Evolutionary conservation across 306 rosid species (phyloP).

Genomic region (Vigna angularis): DNA sequence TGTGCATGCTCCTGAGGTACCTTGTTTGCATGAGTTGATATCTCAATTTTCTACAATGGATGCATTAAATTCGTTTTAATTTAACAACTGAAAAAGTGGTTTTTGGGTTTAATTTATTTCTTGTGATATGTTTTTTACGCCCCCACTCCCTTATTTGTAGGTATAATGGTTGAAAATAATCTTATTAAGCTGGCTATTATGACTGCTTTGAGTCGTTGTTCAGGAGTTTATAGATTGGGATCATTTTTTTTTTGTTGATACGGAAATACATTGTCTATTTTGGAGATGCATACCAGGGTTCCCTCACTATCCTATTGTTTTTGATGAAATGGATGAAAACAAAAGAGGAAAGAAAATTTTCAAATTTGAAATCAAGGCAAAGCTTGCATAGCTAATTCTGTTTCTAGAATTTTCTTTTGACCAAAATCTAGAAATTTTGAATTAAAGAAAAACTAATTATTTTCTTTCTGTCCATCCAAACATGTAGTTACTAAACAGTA

Average conservation of each 20-base stretch:
- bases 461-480: slow-evolving; percentile 20
- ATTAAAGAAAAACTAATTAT: too few relatives aligned
- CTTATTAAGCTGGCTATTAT: slow-evolving; percentile 27
- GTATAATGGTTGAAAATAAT: slow-evolving; percentile 41
- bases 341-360: slow-evolving; percentile 13
- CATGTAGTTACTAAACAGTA: neutral
- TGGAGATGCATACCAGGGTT: slow-evolving; percentile 19
- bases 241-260: slow-evolving; percentile 51
- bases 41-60: neutral
- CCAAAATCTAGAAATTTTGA: neutral
- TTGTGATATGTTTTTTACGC: too few relatives aligned
- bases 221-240: slow-evolving; percentile 45
- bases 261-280: slow-evolving; percentile 37
- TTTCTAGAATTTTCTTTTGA: slow-evolving; percentile 16
- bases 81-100: slow-evolving; percentile 1
- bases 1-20: slow-evolving; percentile 19
- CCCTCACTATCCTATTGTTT: neutral
- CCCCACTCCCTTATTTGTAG: neutral
- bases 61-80: slow-evolving; percentile 21
- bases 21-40: slow-evolving; percentile 34
- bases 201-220: slow-evolving; percentile 34
- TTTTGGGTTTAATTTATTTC: too few relatives aligned
- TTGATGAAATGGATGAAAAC: slow-evolving; percentile 4
- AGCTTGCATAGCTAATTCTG: slow-evolving; percentile 2
- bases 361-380: slow-evolving; percentile 19